Evolutionary conservation across 1,139 yeast genomes (phyloP).

Genomic region (Diutina siamensis): DNA sequence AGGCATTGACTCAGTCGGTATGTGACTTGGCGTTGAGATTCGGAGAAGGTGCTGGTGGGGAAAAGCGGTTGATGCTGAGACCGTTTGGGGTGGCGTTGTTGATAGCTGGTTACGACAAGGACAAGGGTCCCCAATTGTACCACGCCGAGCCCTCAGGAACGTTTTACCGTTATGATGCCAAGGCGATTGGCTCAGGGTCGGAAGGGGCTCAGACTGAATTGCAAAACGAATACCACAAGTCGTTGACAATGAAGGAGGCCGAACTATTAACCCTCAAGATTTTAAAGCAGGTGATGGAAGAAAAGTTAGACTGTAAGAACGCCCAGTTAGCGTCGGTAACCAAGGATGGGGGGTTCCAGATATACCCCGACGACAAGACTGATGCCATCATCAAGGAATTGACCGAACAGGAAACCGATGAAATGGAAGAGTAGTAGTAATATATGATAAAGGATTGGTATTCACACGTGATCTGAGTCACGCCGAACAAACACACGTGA

Average conservation of each 20-base stretch:
- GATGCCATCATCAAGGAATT: conserved; percentile 66
- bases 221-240: conserved; percentile 92
- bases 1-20: conserved; percentile 88
- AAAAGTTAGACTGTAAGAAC: conserved; percentile 87
- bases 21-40: conserved; percentile 95
- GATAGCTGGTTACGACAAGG: conserved; percentile 87
- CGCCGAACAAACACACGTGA: background rate
- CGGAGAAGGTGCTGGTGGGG: conserved; percentile 98
- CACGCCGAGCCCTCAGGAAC: conserved; percentile 99
- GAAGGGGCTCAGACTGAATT: conserved; percentile 99
- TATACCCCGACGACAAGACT: conserved; percentile 76
- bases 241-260: conserved; percentile 88
- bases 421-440: background rate
- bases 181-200: conserved; percentile 97
- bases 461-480: no score
- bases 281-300: conserved; percentile 98
- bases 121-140: conserved; percentile 89
- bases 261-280: conserved; percentile 83
- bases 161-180: conserved; percentile 93
- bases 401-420: conserved; percentile 52
- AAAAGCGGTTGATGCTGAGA: conserved; percentile 93
- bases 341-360: conserved; percentile 72
- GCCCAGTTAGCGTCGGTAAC: conserved; percentile 95
- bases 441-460: no score
- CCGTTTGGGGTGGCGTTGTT: conserved; percentile 98